Percentiles rank a stretch among this genome's conserved stretches.
Evolutionary conservation across 208 protist species (phyloP).

Genomic region (Novymonas esmeraldas): DNA sequence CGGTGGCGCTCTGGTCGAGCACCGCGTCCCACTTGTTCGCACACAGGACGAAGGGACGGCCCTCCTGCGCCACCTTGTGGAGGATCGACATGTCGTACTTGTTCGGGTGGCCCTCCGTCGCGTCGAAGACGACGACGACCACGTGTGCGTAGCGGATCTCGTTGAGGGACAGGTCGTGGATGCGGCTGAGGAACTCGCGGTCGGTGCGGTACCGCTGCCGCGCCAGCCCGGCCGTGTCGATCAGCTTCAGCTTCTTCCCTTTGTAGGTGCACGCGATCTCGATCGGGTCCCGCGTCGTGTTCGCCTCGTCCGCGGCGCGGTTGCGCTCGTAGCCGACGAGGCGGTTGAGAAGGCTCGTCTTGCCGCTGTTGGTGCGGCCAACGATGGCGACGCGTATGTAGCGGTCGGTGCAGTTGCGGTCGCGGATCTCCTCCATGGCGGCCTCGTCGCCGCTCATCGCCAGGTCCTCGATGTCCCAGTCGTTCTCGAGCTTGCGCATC

Average conservation of each 20-base stretch:
- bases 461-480: conserved; percentile 90
- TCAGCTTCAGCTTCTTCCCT: conserved; percentile 86
- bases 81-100: conserved; percentile 93
- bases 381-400: conserved; percentile 92
- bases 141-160: conserved; percentile 90
- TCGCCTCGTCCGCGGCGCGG: conserved; percentile 76
- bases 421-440: conserved; percentile 89
- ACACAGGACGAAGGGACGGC: conserved; percentile 86
- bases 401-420: conserved; percentile 80
- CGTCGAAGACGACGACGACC: conserved; percentile 91
- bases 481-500: conserved; percentile 79
- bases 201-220: conserved; percentile 78
- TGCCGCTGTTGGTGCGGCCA: conserved; percentile 93
- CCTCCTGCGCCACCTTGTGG: conserved; percentile 84
- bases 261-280: conserved; percentile 90
- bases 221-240: conserved; percentile 89
- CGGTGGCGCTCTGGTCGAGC: conserved; percentile 85
- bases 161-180: conserved; percentile 76
- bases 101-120: conserved; percentile 90
- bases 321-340: conserved; percentile 92
- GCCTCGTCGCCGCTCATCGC: conserved; percentile 80
- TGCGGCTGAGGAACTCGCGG: conserved; percentile 80
- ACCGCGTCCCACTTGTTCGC: conserved; percentile 95
- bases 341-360: conserved; percentile 94
- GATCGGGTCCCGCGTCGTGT: conserved; percentile 93